These are phyloP conservation scores for Imleria badia DNA, from an alignment of 768 basidiomycete genomes.

Conservation along the genomic window DNA sequence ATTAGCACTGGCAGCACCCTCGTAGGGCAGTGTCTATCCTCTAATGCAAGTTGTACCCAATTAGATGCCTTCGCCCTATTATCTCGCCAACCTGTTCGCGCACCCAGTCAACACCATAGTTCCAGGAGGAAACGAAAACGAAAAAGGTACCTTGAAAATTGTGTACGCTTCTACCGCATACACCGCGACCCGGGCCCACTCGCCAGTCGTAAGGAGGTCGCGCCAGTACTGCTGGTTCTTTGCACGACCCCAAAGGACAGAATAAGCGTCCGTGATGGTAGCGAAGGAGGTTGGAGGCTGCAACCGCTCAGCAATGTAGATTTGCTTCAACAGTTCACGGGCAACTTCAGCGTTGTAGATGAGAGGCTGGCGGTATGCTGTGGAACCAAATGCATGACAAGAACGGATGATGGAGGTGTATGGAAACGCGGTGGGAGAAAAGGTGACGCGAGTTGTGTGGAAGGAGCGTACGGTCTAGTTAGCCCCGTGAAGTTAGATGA, in stretches of 20 bases:
- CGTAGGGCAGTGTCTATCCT: conserved; percentile 7
- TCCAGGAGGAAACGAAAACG: background rate
- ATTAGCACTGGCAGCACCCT: background rate
- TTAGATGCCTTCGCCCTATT: conserved; percentile 71
- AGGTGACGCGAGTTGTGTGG: background rate
- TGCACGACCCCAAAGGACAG: conserved; percentile 62
- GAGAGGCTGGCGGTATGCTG: conserved; percentile 76
- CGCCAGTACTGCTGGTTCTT: conserved; percentile 61
- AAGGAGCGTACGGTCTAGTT: background rate
- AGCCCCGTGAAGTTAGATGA: background rate
- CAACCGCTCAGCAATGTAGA: conserved; percentile 65
- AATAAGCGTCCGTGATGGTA: conserved; percentile 57
- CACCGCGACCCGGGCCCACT: conserved; percentile 64
- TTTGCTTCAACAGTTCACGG: conserved; percentile 71
- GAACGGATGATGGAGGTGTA: background rate
- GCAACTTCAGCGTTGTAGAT: conserved; percentile 77
- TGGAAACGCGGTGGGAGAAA: background rate
- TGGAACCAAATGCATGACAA: background rate
- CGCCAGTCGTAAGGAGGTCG: conserved; percentile 56
- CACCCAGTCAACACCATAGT: background rate
- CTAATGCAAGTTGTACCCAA: conserved; percentile 75
- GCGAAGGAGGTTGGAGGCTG: conserved; percentile 61
- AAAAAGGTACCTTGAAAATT: conserved; percentile 70
- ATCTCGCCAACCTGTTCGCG: conserved; percentile 78
- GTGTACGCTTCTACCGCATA: conserved; percentile 88